Evolutionary conservation across 1,139 yeast species (phyloP), one percentile per base, ranked within the genome.

Genomic region (Taphrina pruni): DNA sequence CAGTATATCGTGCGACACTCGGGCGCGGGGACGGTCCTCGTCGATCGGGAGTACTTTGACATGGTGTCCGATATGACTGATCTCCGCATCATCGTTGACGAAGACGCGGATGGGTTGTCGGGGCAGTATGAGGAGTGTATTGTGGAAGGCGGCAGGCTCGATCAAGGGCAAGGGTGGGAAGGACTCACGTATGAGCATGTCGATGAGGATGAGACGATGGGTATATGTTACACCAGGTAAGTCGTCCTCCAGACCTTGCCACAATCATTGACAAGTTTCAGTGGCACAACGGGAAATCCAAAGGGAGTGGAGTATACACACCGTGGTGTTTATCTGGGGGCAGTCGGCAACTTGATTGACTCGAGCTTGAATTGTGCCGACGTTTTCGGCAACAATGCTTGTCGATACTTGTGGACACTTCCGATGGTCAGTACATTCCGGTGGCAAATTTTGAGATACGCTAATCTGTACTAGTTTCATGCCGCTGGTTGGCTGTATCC

Each of bases 261-360:
- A 17, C 76, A 69, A 45, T 12, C n/a, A 20, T 89, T n/a, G n/a
- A n/a, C n/a, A 11, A 9, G 88, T 78, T 89, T 95, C 5, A 85
- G 90, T 2, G 93, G 94, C 41, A 87, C 93, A 38, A 88, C 93
- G 1, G 92, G 92, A n/a, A 77, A 81, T 66, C 93, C 94, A 20
- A 88, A 88, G 76, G 94, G 91, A 45, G 93, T 88, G 7, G 86
- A 85, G 67, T 82, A 87, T 75, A 82, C 86, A 8, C 89, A 88
- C 70, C 77, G 81, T 6, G 80, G 80, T 5, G 76, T 76, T 62
- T 79, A 79, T 70, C 71, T 79, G 43, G 77, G 77, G 12, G 75
- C 81, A 1, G 60, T 79, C 68, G 78, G 78, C 64, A 77, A 77
- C 65, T 71, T 78, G 58, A 74, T 78, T 55, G 81, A 79, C 65